Conservation (phyloP, 2,329 filamentous ascomycete genomes). For the Penicillium sp. region DNA sequence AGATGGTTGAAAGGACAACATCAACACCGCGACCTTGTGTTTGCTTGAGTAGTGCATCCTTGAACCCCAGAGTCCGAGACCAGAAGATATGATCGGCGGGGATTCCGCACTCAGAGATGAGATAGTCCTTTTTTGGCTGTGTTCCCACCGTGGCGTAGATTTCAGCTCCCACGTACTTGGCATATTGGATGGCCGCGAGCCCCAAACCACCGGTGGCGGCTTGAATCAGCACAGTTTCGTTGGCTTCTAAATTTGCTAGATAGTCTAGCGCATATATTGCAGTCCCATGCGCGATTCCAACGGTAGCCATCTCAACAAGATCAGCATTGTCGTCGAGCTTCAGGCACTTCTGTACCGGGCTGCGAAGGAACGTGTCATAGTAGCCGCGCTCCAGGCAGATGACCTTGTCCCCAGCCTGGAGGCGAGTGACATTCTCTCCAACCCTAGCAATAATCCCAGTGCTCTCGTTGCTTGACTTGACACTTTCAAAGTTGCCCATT, state of each 20-base stretch:
- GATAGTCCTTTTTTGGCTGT: not conserved
- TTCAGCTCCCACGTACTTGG: not conserved
- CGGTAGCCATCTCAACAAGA: not conserved
- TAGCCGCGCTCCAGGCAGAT: conserved; percentile 1
- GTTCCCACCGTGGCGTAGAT: not conserved
- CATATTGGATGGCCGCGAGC: not conserved
- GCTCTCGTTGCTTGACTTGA: conserved; percentile 13
- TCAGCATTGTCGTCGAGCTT: conserved; percentile 3
- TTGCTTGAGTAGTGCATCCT: not conserved
- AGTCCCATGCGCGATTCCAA: not conserved
- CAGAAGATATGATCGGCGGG: not conserved
- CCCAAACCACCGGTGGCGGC: not conserved
- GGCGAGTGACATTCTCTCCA: not conserved
- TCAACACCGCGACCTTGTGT: not conserved
- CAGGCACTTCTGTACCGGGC: not conserved
- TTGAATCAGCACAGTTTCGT: not conserved
- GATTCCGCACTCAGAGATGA: not conserved
- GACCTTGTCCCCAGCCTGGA: conserved; percentile 7
- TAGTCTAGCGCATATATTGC: not conserved
- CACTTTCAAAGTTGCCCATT: conserved; percentile 15
- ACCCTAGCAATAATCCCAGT: conserved; percentile 8
- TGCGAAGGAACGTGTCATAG: not conserved
- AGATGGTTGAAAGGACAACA: not conserved
- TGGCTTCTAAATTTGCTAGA: not conserved
- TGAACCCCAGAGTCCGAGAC: not conserved